A percentile compares a stretch with the other conserved stretches of the same genome.
Conservation (phyloP, 2,329 filamentous ascomycete species). For the Colletotrichum tanaceti region DNA sequence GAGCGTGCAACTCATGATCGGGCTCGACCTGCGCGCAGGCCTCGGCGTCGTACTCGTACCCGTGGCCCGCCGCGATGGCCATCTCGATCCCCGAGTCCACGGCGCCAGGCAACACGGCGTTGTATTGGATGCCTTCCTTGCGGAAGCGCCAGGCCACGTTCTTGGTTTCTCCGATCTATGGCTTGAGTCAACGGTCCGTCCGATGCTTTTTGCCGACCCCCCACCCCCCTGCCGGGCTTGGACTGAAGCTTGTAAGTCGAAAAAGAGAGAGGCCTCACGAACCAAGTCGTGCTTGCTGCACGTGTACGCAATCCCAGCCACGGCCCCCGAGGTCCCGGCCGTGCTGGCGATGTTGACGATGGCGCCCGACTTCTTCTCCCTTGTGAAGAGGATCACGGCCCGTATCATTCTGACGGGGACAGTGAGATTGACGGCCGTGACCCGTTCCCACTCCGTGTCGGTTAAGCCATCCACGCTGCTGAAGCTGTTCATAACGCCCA, state of each 20-base stretch:
- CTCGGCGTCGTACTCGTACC: slow-evolving; percentile 44
- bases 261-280: slow-evolving; percentile 37
- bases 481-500: slow-evolving; percentile 57
- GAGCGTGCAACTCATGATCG: slow-evolving; percentile 48
- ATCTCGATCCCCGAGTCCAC: slow-evolving; percentile 48
- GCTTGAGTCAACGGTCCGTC: slow-evolving; percentile 1
- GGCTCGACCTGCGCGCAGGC: slow-evolving; percentile 45
- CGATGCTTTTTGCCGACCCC: neutral
- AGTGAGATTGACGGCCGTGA: slow-evolving; percentile 56
- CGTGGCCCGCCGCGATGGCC: slow-evolving; percentile 41
- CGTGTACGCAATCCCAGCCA: slow-evolving; percentile 58
- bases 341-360: slow-evolving; percentile 57
- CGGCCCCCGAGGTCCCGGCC: slow-evolving; percentile 51
- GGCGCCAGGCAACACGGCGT: slow-evolving; percentile 49
- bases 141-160: slow-evolving; percentile 60
- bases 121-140: slow-evolving; percentile 52
- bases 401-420: slow-evolving; percentile 58
- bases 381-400: slow-evolving; percentile 56
- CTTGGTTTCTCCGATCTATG: slow-evolving; percentile 57
- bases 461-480: slow-evolving; percentile 52
- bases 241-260: neutral
- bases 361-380: slow-evolving; percentile 51
- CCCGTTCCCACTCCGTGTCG: slow-evolving; percentile 53
- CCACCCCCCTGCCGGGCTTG: no score
- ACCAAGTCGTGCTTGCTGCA: slow-evolving; percentile 57